Evolutionary conservation across 371 early-diverging fungal genomes (phyloP).

Genomic region (Batrachochytrium dendrobatidis): DNA sequence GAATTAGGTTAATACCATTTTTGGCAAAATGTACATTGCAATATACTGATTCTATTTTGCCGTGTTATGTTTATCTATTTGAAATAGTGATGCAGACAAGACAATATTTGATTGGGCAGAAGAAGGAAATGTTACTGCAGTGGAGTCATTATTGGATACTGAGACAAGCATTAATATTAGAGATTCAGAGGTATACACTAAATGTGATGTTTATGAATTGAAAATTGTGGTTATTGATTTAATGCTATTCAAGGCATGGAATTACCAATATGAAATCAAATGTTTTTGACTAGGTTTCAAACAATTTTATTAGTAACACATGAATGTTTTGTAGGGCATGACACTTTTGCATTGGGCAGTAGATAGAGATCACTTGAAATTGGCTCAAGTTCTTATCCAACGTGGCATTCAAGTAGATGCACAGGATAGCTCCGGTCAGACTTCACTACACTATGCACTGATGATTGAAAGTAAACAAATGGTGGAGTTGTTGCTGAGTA

Average conservation of each 20-base stretch:
- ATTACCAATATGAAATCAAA: background rate
- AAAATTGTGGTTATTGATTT: slow-evolving; percentile 6
- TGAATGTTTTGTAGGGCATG: slow-evolving; percentile 10
- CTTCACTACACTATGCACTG: slow-evolving; percentile 29
- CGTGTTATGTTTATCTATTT: background rate
- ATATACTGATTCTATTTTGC: background rate
- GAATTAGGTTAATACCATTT: background rate
- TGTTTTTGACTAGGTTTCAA: background rate
- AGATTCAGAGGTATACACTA: slow-evolving; percentile 1
- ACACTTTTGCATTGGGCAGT: slow-evolving; percentile 25
- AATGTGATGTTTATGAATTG: background rate
- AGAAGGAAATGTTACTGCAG: slow-evolving; percentile 11
- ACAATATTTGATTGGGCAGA: slow-evolving; percentile 19
- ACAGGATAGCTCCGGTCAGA: slow-evolving; percentile 19
- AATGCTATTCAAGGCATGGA: background rate
- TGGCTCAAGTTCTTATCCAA: slow-evolving; percentile 11
- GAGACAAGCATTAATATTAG: background rate
- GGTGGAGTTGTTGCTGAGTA: slow-evolving; percentile 1
- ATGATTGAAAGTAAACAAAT: slow-evolving; percentile 15
- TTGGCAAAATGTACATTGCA: background rate
- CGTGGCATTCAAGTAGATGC: slow-evolving; percentile 14
- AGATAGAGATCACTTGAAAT: slow-evolving; percentile 17
- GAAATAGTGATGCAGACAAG: slow-evolving; percentile 14
- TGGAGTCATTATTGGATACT: slow-evolving; percentile 6
- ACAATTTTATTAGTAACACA: background rate